A percentile compares a stretch with the other conserved stretches of the same genome.
These are phyloP conservation scores for Pouteria campechiana DNA, from an alignment of 179 eudicot genomes.

Conservation along the genomic window DNA sequence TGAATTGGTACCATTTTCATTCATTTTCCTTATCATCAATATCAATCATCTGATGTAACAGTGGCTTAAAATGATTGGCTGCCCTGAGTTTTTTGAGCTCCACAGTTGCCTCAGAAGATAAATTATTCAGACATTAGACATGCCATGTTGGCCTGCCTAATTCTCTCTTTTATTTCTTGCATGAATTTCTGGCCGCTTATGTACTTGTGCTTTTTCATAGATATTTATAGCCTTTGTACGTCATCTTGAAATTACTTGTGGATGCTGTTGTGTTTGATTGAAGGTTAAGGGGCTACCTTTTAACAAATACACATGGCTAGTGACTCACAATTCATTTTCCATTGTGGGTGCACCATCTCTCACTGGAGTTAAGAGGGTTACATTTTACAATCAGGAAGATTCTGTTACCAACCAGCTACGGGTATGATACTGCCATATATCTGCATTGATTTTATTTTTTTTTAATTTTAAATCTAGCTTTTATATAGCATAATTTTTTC, in stretches of 20 bases:
- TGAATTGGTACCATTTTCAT: no score
- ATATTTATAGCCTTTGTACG: no score
- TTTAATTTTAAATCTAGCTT: not conserved
- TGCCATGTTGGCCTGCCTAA: no score
- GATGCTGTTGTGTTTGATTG: slow-evolving; percentile 1
- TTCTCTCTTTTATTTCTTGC: no score
- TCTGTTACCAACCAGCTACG: slow-evolving; percentile 77
- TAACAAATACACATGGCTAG: slow-evolving; percentile 85
- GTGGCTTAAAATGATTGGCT: no score
- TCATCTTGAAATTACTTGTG: no score
- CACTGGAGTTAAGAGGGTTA: slow-evolving; percentile 44
- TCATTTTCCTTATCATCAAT: no score
- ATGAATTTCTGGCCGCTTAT: no score
- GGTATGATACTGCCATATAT: slow-evolving; percentile 16
- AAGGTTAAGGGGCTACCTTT: slow-evolving; percentile 80
- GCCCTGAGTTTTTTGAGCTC: no score
- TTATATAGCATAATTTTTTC: not conserved
- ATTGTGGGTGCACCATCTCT: slow-evolving; percentile 54
- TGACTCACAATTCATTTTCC: slow-evolving; percentile 85
- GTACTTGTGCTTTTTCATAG: not conserved
- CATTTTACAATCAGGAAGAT: slow-evolving; percentile 89
- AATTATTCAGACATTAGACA: no score
- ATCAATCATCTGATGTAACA: no score
- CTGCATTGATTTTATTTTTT: not conserved
- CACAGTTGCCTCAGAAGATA: no score